Percentiles rank a stretch among this genome's conserved stretches.
phyloP scores from a whole-genome alignment of 2,329 filamentous ascomycete genomes.

The Cylindrodendrum hubeiense region DNA sequence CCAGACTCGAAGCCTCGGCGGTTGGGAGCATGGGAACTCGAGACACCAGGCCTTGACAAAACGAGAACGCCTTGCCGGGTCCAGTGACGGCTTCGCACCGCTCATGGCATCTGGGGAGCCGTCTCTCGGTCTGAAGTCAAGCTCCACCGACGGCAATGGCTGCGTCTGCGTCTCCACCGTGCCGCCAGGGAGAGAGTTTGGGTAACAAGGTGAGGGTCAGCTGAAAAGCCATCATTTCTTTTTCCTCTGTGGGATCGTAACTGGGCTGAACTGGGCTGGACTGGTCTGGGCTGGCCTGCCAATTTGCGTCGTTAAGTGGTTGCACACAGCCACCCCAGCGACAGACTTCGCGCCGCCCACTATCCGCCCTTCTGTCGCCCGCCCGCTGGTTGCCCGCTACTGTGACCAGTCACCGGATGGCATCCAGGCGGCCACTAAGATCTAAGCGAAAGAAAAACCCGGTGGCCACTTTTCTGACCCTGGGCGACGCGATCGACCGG shows the following conservation, averaged over 20 bases:
- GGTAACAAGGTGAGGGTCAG: slow-evolving; percentile 15
- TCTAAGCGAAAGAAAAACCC: slow-evolving; percentile 33
- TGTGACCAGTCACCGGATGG: slow-evolving; percentile 19
- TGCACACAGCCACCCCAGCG: slow-evolving; percentile 30
- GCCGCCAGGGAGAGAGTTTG: neutral
- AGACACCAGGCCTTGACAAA: neutral
- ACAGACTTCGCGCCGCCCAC: slow-evolving; percentile 22
- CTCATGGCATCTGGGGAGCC: slow-evolving; percentile 2
- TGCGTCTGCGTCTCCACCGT: slow-evolving; percentile 3
- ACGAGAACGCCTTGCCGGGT: neutral
- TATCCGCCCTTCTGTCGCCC: slow-evolving; percentile 10
- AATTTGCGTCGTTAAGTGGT: slow-evolving; percentile 23
- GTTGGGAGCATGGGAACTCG: neutral
- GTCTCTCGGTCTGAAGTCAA: slow-evolving; percentile 6
- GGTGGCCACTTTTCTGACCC: slow-evolving; percentile 20
- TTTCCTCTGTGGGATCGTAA: slow-evolving; percentile 14
- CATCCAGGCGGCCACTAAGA: slow-evolving; percentile 35
- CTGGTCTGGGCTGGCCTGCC: slow-evolving; percentile 12
- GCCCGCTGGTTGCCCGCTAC: slow-evolving; percentile 7
- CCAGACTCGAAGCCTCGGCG: neutral
- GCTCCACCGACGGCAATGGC: slow-evolving; percentile 22
- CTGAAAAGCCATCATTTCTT: slow-evolving; percentile 30
- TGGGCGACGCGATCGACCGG: slow-evolving; percentile 7
- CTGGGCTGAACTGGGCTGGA: slow-evolving; percentile 22
- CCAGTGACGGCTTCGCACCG: neutral